These are phyloP conservation scores for Microsporum audouinii DNA, from an alignment of 2,329 filamentous ascomycete genomes.

Conservation along the genomic window DNA sequence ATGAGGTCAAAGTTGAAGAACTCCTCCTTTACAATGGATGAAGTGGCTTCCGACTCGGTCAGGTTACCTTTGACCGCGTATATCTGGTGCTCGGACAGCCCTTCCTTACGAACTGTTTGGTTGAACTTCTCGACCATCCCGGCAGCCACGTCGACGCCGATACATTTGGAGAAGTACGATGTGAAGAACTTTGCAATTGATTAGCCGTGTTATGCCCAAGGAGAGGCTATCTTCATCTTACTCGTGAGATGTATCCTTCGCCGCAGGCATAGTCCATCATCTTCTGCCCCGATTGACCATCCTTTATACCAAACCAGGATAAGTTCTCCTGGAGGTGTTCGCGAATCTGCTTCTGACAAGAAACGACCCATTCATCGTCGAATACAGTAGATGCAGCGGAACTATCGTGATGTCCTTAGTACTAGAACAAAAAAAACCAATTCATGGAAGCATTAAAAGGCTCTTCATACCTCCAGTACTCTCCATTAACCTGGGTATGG, in stretches of 20 bases:
- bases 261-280: conserved; percentile 17
- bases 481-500: conserved; percentile 8
- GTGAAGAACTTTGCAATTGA: conserved; percentile 8
- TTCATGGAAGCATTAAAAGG: not conserved
- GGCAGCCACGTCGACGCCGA: conserved; percentile 14
- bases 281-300: conserved; percentile 5
- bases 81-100: conserved; percentile 8
- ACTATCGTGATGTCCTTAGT: not conserved
- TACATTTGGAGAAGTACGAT: conserved; percentile 11
- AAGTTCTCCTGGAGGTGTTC: conserved; percentile 11
- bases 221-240: conserved; percentile 1
- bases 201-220: not conserved
- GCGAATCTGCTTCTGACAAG: conserved; percentile 6
- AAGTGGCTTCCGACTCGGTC: not conserved
- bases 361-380: conserved; percentile 11
- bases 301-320: conserved; percentile 11
- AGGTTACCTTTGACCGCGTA: conserved; percentile 12
- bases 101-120: conserved; percentile 5
- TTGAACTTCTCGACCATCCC: conserved; percentile 14
- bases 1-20: conserved; percentile 15
- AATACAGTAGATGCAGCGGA: conserved; percentile 9
- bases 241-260: conserved; percentile 12
- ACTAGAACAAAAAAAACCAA: not conserved
- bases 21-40: conserved; percentile 6
- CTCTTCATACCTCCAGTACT: conserved; percentile 12